Base-by-base conservation (phyloP, 345 rosid genomes). In the Diplotaxis tenuifolia region DNA sequence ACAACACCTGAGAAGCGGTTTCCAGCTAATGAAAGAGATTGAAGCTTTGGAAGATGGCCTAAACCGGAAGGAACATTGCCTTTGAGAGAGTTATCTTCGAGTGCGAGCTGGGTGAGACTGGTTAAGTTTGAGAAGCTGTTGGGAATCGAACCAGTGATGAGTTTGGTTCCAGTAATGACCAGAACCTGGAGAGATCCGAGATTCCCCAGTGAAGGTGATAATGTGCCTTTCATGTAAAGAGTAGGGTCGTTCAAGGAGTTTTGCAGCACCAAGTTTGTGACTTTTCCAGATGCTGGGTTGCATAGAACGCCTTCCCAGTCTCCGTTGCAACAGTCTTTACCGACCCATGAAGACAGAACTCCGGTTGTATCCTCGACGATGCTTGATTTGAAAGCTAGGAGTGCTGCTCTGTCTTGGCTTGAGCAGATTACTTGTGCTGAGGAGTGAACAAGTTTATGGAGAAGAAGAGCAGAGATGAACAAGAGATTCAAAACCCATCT, bases 251-350 rank as follows among this genome's bases (percentile, higher is more conserved):
- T 83, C 0, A 65, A 81, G 0, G 91, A 70, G 23, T 80, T 80
- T 79, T 72, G 88, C 67, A 94, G 67, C 32, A 79, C 81, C 82
- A 94, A 75, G 5, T 27, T 21, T 56, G 86, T 83, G 75, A 94
- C 96, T 75, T 88, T 83, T 9, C 97, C 97, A 0, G 90, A 84
- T 12, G 82, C 83, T 1, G 83, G 77, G 69, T 86, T 80, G 69
- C 98, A 94, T 70, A 75, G 81, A 66, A 94, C 90, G 40, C 97
- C 98, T 70, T 87, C 97, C 98, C 98, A 94, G 36, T 88, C 96
- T 73, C 91, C 96, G 49, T 80, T 79, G 27, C 96, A 89, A 82
- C 97, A 94, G 42, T 88, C 88, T 56, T 62, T 77, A 25, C 97
- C 95, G 0, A 77, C 75, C 98, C 98, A 94, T 4, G 97, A 87